Evolutionary conservation across 2,329 filamentous ascomycete genomes (phyloP), one percentile per base, ranked within the genome.

Genomic region (Leptographium procerum): DNA sequence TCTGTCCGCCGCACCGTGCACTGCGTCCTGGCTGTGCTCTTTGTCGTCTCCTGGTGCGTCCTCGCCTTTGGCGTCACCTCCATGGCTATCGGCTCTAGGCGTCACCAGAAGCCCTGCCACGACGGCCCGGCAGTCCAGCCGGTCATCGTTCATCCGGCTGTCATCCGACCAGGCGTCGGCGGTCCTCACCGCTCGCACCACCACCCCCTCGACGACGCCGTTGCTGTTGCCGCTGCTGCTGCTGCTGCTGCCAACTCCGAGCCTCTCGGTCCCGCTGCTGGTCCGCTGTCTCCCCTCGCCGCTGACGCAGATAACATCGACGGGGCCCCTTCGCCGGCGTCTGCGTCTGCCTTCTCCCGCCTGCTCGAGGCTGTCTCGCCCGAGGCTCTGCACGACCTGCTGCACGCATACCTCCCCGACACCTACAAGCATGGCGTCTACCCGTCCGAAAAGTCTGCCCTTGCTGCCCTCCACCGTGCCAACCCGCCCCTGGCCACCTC

Each of bases 401-500:
- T 91, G 34, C 84, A 88, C 69, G 74, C 77, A 61, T 78, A 84
- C 65, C 75, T 85, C 57, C 79, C 81, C 52, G 77, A 78, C 53
- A 81, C 82, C 66, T 89, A 85, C 71, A 79, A 83, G 67, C 80
- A 88, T 66, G 86, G 86, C 60, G 78, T 88, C 58, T 88, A 85
- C 69, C 77, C 81, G 62, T 81, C 83, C 62, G 85, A 87, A 66
- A 77, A 77, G 63, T 75, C 78, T 13, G 85, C 84, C 29, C 75
- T 87, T 57, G 81, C 87, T 68, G 81, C 79, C 36, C 76, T 87
- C 31, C 80, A 84, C 70, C 73, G 75, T 50, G 77, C 80, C 62
- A 79, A 88, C 66, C 78, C 83, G 26, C 75, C 78, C 43, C 74
- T 88, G 43, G 84, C 85, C 22, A 81, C 78, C 11, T 80, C 81